phyloP scores from a whole-genome alignment of 2,329 filamentous ascomycete genomes.

The Talaromyces verruculosus region DNA sequence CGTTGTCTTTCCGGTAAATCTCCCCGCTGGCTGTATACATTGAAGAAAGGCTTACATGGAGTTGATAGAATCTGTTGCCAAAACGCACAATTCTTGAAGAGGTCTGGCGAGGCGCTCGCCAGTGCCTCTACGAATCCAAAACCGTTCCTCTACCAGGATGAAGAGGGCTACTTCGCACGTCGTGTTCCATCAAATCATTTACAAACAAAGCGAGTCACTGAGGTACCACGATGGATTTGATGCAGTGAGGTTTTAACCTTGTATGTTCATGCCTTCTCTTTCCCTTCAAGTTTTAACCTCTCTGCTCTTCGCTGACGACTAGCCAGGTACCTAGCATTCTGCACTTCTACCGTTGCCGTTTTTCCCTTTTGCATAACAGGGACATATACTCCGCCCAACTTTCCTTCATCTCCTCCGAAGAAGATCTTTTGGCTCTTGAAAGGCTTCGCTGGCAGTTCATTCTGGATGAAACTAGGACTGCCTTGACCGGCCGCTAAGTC shows the following conservation, averaged over 20 bases:
- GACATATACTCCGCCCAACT: conserved; percentile 58
- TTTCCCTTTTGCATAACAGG: conserved; percentile 57
- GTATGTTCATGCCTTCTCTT: conserved; percentile 19
- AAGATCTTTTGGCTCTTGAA: conserved; percentile 55
- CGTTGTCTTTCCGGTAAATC: conserved; percentile 81
- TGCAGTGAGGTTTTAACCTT: background rate
- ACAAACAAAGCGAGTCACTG: no score
- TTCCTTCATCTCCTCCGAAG: conserved; percentile 56
- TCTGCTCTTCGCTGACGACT: conserved; percentile 49
- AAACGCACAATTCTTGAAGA: conserved; percentile 72
- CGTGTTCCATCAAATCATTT: no score
- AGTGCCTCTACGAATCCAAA: conserved; percentile 74
- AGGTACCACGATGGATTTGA: background rate
- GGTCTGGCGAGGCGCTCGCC: conserved; percentile 83
- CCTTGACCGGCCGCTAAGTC: conserved; percentile 56
- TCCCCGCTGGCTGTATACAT: conserved; percentile 21
- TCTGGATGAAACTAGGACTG: conserved; percentile 33
- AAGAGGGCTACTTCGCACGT: conserved; percentile 3
- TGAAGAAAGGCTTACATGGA: conserved; percentile 15
- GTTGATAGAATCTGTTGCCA: conserved; percentile 64
- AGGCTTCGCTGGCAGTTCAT: conserved; percentile 29
- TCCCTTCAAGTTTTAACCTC: conserved; percentile 30
- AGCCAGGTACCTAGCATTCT: conserved; percentile 56
- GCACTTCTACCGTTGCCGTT: conserved; percentile 60
- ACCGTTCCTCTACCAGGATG: conserved; percentile 34